Evolutionary conservation across 2,329 filamentous ascomycete species (phyloP).

Genomic region (Pyrenochaeta sp.): DNA sequence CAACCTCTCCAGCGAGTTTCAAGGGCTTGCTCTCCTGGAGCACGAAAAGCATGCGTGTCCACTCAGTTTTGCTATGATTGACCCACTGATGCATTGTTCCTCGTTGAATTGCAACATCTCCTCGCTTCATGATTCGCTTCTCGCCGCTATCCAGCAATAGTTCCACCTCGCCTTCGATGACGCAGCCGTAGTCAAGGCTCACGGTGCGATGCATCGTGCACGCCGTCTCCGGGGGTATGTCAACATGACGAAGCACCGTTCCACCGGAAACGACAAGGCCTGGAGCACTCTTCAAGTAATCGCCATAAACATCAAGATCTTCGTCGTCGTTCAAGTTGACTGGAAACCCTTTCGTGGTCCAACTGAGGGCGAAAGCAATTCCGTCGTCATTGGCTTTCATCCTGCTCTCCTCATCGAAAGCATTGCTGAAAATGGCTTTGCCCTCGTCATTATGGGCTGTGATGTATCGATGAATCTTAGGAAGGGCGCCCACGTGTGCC

Average conservation of each 20-base stretch:
- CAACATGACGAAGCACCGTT: slow-evolving; percentile 55
- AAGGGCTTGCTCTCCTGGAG: slow-evolving; percentile 46
- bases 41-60: slow-evolving; percentile 49
- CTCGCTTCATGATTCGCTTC: slow-evolving; percentile 45
- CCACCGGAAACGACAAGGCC: slow-evolving; percentile 59
- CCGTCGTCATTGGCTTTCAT: slow-evolving; percentile 52
- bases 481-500: slow-evolving; percentile 41
- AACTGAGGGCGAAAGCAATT: slow-evolving; percentile 58
- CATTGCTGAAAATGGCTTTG: slow-evolving; percentile 47
- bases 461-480: slow-evolving; percentile 46
- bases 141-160: slow-evolving; percentile 50
- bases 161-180: slow-evolving; percentile 50
- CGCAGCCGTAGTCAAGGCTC: slow-evolving; percentile 50
- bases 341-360: slow-evolving; percentile 58
- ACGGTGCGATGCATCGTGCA: slow-evolving; percentile 53
- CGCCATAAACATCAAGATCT: slow-evolving; percentile 57
- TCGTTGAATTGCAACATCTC: slow-evolving; percentile 49
- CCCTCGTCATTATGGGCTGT: slow-evolving; percentile 46
- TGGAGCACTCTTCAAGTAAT: slow-evolving; percentile 54
- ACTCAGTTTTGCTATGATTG: slow-evolving; percentile 43
- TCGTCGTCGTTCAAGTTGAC: slow-evolving; percentile 54
- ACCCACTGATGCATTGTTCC: slow-evolving; percentile 52
- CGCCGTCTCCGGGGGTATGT: slow-evolving; percentile 43
- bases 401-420: slow-evolving; percentile 44
- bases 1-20: slow-evolving; percentile 36